Conservation (phyloP, 768 basidiomycete species). For the Cantharellus anzutake region DNA sequence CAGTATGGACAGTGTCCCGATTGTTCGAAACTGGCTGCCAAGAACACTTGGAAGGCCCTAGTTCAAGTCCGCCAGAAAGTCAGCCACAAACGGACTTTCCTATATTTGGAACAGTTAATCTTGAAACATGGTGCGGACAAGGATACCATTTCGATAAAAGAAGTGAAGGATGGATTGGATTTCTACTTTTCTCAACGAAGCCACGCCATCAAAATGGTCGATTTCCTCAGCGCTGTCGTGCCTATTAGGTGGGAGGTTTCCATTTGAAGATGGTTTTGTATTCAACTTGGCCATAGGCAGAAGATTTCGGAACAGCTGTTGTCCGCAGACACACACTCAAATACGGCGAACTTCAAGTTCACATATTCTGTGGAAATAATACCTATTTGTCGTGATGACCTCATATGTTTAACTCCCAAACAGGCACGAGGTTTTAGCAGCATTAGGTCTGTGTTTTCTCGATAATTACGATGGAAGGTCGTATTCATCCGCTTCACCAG, state of each 20-base stretch:
- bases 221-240: slow-evolving; percentile 74
- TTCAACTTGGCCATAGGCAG: slow-evolving; percentile 30
- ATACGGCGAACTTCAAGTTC: slow-evolving; percentile 91
- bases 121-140: slow-evolving; percentile 93
- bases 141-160: slow-evolving; percentile 84
- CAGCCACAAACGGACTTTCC: slow-evolving; percentile 90
- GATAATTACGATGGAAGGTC: background rate
- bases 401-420: slow-evolving; percentile 73
- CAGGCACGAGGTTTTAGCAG: slow-evolving; percentile 70
- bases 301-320: slow-evolving; percentile 91
- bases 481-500: slow-evolving; percentile 11
- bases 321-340: slow-evolving; percentile 79
- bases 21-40: slow-evolving; percentile 85
- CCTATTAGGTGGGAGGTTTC: slow-evolving; percentile 50
- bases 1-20: slow-evolving; percentile 91
- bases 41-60: slow-evolving; percentile 96
- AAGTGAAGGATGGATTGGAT: slow-evolving; percentile 86
- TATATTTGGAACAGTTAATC: slow-evolving; percentile 94
- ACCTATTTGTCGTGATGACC: slow-evolving; percentile 94
- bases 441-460: slow-evolving; percentile 30
- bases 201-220: slow-evolving; percentile 92
- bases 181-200: slow-evolving; percentile 88
- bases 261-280: background rate
- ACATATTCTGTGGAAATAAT: slow-evolving; percentile 95
- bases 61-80: slow-evolving; percentile 99